Evolutionary conservation across 768 basidiomycete species (phyloP).

Genomic region (Dacryopinax spathularia): DNA sequence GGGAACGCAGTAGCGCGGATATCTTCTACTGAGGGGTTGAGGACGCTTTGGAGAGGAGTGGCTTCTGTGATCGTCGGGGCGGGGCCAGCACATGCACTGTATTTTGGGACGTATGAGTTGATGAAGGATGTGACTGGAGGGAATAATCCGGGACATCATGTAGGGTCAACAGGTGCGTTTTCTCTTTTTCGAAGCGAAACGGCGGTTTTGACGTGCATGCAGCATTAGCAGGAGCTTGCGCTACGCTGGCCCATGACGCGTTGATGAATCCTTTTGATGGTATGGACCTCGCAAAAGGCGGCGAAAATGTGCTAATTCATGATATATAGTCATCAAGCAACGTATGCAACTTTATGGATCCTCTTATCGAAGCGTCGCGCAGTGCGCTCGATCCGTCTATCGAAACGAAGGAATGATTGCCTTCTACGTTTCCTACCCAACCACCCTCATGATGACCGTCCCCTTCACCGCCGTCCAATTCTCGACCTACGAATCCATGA

Average conservation of each 20-base stretch:
- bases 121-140: constrained; percentile 88
- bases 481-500: constrained; percentile 88
- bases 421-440: constrained; percentile 98
- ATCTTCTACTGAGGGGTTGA: constrained; percentile 83
- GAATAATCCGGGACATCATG: constrained; percentile 61
- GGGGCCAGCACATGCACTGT: constrained; percentile 94
- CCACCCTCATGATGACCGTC: constrained; percentile 89
- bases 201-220: background rate
- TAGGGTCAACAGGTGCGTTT: constrained; percentile 71
- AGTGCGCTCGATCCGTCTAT: constrained; percentile 78
- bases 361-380: constrained; percentile 69
- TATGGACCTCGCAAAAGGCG: constrained; percentile 27
- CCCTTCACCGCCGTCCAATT: constrained; percentile 98
- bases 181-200: background rate
- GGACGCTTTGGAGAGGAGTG: constrained; percentile 89
- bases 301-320: background rate
- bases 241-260: constrained; percentile 90
- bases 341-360: constrained; percentile 97
- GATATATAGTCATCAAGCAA: constrained; percentile 80
- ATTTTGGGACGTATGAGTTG: constrained; percentile 91
- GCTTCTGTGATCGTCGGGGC: constrained; percentile 91
- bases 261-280: constrained; percentile 99
- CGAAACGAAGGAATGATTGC: constrained; percentile 71
- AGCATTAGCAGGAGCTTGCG: constrained; percentile 88
- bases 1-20: constrained; percentile 85